Base-by-base conservation (phyloP, 805 yeast species). In the Tetrapisispora arboricola region DNA sequence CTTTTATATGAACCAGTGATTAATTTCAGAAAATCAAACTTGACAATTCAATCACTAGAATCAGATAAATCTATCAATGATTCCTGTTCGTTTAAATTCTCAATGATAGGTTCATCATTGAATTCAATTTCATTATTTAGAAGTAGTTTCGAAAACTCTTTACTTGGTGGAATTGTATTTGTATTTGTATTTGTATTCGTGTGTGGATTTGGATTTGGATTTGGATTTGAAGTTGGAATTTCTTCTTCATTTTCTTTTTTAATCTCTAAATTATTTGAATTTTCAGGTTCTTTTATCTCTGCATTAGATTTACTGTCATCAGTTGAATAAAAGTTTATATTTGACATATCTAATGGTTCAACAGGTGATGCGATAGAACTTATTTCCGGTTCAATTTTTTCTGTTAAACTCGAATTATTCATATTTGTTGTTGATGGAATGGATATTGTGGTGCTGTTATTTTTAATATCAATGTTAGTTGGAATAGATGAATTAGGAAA, bases 61-160 rank as follows among this genome's bases (percentile, higher is more conserved):
- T 17, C 21, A 28, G 39, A 19, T 28, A 28, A 28, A 21, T 36
- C 39, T 20, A 20, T 20, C 9, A 36, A 21, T 19, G 20, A 7
- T 6, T 35, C 38, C 12, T 26, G 21, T 35, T 13, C 8, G 13
- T 15, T n/a, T 21, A n/a, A n/a, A n/a, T n/a, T n/a, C n/a, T n/a
- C n/a, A n/a, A 20, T 15, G 16, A n/a, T 32, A 22, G 18, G 19
- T 32, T 32, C 13, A 20, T 32, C 15, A 13, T 15, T 32, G 9
- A 32, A 32, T 25, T 34, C 36, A 24, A 24, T 22, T 17, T 34
- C 37, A 24, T 34, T 29, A 24, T 11, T 34, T 22, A 34, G 15
- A 2, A 16, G 10, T n/a, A 34, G 25, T 17, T 25, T 34, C 4
- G 37, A 34, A 13, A 34, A 24, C 11, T 34, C 29, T 15, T 34